phyloP scores from a whole-genome alignment of 306 rosid species.

The Acacia melanoxylon region DNA sequence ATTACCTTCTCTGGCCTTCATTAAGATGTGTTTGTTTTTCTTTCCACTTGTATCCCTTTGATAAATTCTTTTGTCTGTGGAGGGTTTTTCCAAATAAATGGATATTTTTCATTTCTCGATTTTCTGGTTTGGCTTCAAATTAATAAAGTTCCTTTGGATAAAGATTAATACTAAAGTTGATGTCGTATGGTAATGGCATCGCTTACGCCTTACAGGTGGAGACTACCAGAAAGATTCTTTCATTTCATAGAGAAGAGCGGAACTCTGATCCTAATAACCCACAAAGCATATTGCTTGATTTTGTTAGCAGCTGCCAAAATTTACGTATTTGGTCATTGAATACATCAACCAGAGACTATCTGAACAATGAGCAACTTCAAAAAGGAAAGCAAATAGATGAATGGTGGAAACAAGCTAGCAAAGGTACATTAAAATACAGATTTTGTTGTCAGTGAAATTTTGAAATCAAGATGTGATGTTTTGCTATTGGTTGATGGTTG shows the following conservation, averaged over 20 bases:
- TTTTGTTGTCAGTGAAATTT: constrained; percentile 28
- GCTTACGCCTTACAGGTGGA: constrained; percentile 82
- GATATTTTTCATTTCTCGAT: constrained; percentile 21
- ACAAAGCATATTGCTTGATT: constrained; percentile 89
- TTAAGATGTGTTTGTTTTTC: constrained; percentile 23
- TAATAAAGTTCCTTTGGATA: constrained; percentile 12
- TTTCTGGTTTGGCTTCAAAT: constrained; percentile 29
- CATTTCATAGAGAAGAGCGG: constrained; percentile 92
- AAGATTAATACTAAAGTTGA: constrained; percentile 26
- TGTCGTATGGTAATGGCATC: constrained; percentile 31
- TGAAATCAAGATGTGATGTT: constrained; percentile 18
- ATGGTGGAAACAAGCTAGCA: constrained; percentile 98
- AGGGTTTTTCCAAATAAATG: constrained; percentile 18
- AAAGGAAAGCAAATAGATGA: constrained; percentile 99
- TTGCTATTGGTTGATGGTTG: constrained; percentile 23
- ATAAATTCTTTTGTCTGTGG: background rate
- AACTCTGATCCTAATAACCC: constrained; percentile 87
- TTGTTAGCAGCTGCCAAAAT: constrained; percentile 94
- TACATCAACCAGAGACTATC: constrained; percentile 83
- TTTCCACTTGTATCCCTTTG: constrained; percentile 22
- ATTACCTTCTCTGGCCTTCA: constrained; percentile 20
- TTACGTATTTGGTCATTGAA: constrained; percentile 98
- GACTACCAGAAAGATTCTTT: constrained; percentile 87
- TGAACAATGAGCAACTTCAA: constrained; percentile 94
- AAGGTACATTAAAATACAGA: constrained; percentile 59